A percentile compares a stretch with the other conserved stretches of the same genome.
These are phyloP conservation scores for Pseudogymnoascus sp. DNA, from an alignment of 2,329 filamentous ascomycete species.

Conservation along the genomic window DNA sequence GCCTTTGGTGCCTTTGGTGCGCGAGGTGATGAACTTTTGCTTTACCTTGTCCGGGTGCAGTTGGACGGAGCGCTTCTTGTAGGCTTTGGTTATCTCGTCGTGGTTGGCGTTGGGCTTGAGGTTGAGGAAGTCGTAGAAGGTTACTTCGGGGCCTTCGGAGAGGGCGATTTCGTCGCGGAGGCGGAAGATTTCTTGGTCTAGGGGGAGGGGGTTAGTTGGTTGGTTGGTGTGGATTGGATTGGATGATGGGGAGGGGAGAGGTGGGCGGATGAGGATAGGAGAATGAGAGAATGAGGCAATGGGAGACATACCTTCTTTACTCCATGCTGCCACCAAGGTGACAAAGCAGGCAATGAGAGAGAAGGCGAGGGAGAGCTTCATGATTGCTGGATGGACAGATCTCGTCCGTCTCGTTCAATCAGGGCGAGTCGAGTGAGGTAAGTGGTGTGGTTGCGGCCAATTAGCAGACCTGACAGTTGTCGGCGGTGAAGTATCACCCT, in stretches of 20 bases:
- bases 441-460: background rate
- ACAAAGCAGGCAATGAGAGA: constrained; percentile 26
- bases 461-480: background rate
- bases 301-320: constrained; percentile 29
- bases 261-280: constrained; percentile 12
- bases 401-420: background rate
- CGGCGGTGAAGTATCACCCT: background rate
- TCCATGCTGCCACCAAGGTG: constrained; percentile 29
- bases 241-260: constrained; percentile 11
- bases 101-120: constrained; percentile 65
- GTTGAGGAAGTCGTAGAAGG: constrained; percentile 92
- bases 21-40: constrained; percentile 68
- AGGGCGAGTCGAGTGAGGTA: background rate
- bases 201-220: constrained; percentile 19
- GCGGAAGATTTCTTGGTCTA: constrained; percentile 97
- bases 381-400: constrained; percentile 19
- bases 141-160: constrained; percentile 68
- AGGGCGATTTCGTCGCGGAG: constrained; percentile 77
- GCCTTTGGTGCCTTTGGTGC: constrained; percentile 47
- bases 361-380: constrained; percentile 28
- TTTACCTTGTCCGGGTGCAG: constrained; percentile 96
- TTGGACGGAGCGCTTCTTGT: constrained; percentile 75
- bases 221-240: background rate
- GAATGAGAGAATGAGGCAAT: background rate
- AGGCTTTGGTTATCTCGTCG: constrained; percentile 89